Base-by-base conservation (phyloP, 1,284 basidiomycete species). In the Sporisorium exsertum region DNA sequence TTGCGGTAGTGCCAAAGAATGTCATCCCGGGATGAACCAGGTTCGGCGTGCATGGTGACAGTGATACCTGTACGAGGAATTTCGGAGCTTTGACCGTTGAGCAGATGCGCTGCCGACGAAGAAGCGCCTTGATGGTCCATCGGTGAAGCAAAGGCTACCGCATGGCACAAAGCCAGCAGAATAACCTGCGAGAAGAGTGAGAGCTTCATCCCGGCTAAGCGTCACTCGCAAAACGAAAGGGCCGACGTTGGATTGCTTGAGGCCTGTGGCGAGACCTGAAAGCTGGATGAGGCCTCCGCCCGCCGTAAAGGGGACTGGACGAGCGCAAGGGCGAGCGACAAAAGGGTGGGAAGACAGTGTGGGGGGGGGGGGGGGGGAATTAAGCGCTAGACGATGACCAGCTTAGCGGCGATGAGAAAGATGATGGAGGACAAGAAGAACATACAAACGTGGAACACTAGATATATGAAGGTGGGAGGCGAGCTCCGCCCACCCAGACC, bases 401-500 rank as follows among this genome's bases (percentile, higher is more conserved):
- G 47, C 47, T 27, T 49, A 49, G 47, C 27, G 47, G n/a, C 47
- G 18, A 49, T 7, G 18, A 49, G 46, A 49, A 29, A 49, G 47
- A 49, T 49, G 47, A 29, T 49, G 47, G 47, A 29, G 15, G 47
- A 29, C 5, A 15, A 29, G 47, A n/a, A 29, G 50, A 51, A 35
- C 33, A 3, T 35, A 51, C n/a, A 51, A 22, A 51, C 32, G 15
- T 33, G 18, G 32, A 29, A n/a, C 13, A 33, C 0, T 32, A 9
- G 32, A 10, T 32, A 51, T 35, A 35, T 35, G 32, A 33, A 51
- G 50, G 50, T 51, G 50, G 50, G 50, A 53, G 29, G 32, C 29
- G 42, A 61, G 51, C 49, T 61, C 42, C 18, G 45, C 26, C 35
- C 20, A 40, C 58, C 51, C 51, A 52, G 51, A 52, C 35, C 5